Conservation (phyloP, 2,329 filamentous ascomycete species). For the Paraphoma sp. region DNA sequence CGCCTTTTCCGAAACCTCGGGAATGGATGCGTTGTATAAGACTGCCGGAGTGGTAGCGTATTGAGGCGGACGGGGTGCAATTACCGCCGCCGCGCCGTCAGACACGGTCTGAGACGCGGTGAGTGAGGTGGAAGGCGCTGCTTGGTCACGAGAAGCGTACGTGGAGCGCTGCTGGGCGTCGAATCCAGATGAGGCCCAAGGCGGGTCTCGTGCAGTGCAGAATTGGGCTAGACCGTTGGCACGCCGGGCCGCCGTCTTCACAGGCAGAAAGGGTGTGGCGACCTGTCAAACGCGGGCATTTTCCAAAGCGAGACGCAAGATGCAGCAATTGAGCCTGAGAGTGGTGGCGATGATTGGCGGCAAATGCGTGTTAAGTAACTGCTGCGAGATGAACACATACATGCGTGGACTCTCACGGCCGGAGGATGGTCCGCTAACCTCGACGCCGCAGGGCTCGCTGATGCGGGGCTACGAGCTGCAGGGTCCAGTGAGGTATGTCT, state of each 20-base stretch:
- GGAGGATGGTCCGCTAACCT: constrained; percentile 19
- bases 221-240: constrained; percentile 35
- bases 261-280: constrained; percentile 16
- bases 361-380: constrained; percentile 20
- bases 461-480: constrained; percentile 30
- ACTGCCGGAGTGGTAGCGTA: constrained; percentile 27
- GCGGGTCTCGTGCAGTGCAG: constrained; percentile 42
- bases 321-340: constrained; percentile 1
- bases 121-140: constrained; percentile 23
- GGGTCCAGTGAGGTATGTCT: constrained; percentile 20
- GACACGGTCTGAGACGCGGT: constrained; percentile 15
- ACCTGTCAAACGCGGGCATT: constrained; percentile 12
- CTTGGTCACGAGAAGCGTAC: constrained; percentile 26
- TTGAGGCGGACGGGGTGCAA: constrained; percentile 23
- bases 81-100: constrained; percentile 20
- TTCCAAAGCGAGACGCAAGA: constrained; percentile 9
- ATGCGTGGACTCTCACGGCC: constrained; percentile 9
- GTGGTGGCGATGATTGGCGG: constrained; percentile 28
- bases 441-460: constrained; percentile 3
- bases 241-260: constrained; percentile 32
- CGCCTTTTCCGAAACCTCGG: constrained; percentile 30
- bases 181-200: constrained; percentile 28
- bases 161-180: constrained; percentile 28
- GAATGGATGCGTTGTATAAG: constrained; percentile 17
- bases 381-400: constrained; percentile 23